These are phyloP conservation scores for Polyrhizophydium stewartii DNA, from an alignment of 371 early-diverging fungal species.

Conservation along the genomic window DNA sequence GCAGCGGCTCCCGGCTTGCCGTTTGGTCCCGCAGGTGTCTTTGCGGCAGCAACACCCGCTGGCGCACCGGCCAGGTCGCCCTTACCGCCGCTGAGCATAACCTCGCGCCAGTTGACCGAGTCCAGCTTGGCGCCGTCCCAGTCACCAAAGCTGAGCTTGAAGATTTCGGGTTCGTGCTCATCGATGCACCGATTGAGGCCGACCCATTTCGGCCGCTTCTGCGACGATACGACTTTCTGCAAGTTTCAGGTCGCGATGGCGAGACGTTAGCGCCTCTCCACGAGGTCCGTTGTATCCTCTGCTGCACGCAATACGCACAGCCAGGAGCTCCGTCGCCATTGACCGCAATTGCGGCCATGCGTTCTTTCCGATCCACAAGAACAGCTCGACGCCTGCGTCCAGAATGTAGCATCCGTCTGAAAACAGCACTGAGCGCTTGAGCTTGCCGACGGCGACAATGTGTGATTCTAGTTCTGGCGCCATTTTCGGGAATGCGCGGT, in stretches of 20 bases:
- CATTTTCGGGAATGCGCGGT: conserved; percentile 4
- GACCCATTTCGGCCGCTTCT: conserved; percentile 35
- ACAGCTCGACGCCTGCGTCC: conserved; percentile 44
- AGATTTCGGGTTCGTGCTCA: conserved; percentile 37
- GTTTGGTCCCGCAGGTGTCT: neutral
- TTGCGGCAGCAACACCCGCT: no score
- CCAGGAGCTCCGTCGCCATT: conserved; percentile 33
- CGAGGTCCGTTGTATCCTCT: no score
- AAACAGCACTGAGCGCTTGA: conserved; percentile 21
- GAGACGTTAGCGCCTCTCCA: no score
- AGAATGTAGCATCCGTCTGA: conserved; percentile 34
- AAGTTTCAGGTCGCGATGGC: neutral
- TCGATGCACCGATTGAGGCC: conserved; percentile 31
- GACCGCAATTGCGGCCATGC: conserved; percentile 12
- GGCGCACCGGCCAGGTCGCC: neutral
- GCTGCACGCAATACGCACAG: conserved; percentile 28
- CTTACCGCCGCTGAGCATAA: neutral
- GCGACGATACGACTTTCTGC: conserved; percentile 24
- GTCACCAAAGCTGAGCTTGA: conserved; percentile 42
- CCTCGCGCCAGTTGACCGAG: conserved; percentile 20
- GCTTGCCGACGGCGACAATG: conserved; percentile 13
- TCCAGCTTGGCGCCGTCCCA: conserved; percentile 25
- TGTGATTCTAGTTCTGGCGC: conserved; percentile 16
- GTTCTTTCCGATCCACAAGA: conserved; percentile 42
- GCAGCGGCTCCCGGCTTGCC: neutral